phyloP scores from a whole-genome alignment of 257 asterid species.

The Przewalskia tangutica region DNA sequence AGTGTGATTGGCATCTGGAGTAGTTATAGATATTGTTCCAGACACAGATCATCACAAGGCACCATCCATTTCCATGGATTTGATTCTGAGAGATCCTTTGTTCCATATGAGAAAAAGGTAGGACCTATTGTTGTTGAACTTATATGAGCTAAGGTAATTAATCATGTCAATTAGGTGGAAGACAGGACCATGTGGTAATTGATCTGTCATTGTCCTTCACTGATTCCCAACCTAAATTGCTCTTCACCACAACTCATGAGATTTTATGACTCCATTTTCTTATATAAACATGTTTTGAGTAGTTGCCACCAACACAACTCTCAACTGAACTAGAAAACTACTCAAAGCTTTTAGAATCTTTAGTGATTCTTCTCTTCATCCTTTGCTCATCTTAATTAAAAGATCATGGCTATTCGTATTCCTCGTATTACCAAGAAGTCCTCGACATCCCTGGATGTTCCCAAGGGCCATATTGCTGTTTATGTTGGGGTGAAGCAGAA shows the following conservation, averaged over 20 bases:
- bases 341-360: neutral
- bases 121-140: neutral
- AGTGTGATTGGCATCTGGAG: neutral
- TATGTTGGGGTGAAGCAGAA: slow-evolving; percentile 36
- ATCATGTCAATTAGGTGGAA: neutral
- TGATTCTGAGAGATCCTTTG: neutral
- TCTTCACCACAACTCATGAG: neutral
- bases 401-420: neutral
- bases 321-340: neutral
- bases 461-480: slow-evolving; percentile 44
- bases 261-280: neutral
- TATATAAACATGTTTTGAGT: neutral
- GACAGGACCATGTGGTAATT: neutral
- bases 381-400: neutral
- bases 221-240: neutral
- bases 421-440: neutral
- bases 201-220: neutral
- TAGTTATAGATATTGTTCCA: neutral
- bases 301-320: neutral
- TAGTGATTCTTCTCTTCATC: neutral
- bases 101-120: neutral
- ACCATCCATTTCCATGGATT: neutral
- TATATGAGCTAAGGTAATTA: neutral
- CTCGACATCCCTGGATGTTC: slow-evolving; percentile 14
- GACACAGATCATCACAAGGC: neutral